These are phyloP conservation scores for Coriaria nepalensis DNA, from an alignment of 306 rosid genomes.

Conservation along the genomic window DNA sequence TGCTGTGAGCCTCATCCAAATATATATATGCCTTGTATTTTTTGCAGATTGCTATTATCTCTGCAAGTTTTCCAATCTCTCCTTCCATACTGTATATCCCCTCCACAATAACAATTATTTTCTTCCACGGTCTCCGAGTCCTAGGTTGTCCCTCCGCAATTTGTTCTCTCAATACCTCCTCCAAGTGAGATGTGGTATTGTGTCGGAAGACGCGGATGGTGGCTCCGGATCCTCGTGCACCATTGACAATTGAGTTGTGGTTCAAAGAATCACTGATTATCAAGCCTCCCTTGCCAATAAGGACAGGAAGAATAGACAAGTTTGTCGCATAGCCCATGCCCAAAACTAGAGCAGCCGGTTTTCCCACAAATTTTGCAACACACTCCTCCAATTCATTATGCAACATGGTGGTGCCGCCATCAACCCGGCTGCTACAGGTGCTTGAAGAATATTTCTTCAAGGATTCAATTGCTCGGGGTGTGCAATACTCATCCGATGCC, in stretches of 20 bases:
- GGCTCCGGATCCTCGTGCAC: slow-evolving; percentile 91
- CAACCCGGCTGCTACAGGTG: slow-evolving; percentile 80
- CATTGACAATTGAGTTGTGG: slow-evolving; percentile 84
- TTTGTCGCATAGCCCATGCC: slow-evolving; percentile 97
- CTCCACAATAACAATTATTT: slow-evolving; percentile 77
- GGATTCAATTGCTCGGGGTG: slow-evolving; percentile 67
- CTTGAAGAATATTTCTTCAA: slow-evolving; percentile 66
- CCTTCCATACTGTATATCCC: slow-evolving; percentile 98
- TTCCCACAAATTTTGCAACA: slow-evolving; percentile 53
- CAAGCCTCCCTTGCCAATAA: slow-evolving; percentile 71
- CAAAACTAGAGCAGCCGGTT: slow-evolving; percentile 72
- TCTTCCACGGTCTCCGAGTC: slow-evolving; percentile 92
- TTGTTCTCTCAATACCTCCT: slow-evolving; percentile 79
- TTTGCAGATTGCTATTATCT: slow-evolving; percentile 76
- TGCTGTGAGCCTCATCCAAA: slow-evolving; percentile 95
- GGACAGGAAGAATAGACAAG: slow-evolving; percentile 77
- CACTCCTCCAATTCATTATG: slow-evolving; percentile 59
- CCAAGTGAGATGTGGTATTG: slow-evolving; percentile 68
- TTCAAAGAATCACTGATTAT: slow-evolving; percentile 86
- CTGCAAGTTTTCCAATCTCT: slow-evolving; percentile 90
- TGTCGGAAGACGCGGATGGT: slow-evolving; percentile 84
- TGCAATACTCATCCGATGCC: slow-evolving; percentile 82
- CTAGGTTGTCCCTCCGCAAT: slow-evolving; percentile 92
- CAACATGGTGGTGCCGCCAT: slow-evolving; percentile 65
- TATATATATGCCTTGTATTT: slow-evolving; percentile 73